Evolutionary conservation across 108 stramenopile species (phyloP), one percentile per base, ranked within the genome.

Genomic region (Schizochytrium sp.): DNA sequence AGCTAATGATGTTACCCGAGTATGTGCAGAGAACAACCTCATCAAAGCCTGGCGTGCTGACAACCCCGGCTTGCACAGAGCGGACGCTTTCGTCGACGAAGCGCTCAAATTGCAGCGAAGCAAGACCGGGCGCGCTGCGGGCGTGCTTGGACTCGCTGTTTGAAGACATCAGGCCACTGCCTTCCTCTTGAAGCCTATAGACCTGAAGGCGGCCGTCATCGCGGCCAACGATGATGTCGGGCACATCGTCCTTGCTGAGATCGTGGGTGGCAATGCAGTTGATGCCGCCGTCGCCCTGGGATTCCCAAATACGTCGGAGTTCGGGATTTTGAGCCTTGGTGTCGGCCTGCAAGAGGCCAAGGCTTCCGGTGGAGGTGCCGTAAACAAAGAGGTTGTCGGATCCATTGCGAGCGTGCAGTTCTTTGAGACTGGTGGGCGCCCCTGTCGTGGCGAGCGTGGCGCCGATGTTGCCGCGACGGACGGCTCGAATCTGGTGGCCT

Each of bases 1-100:
- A 83, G 76, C 76, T 83, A 34, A 83, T 83, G 76, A 83, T 23
- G 51, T 83, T 83, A 6, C 76, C 76, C n/a, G 76, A 47, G 23
- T 83, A 83, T 23, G 76, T 83, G 51, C 76, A 83, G 76, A 83
- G 76, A 18, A 83, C 76, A 34, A 83, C 51, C 51, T 83, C 76
- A 23, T 83, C 76, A 53, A 25, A 83, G n/a, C 76, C 76, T 0
- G 76, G 76, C n/a, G 76, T 53, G 76, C 76, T 53, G 76, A 83
- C 76, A 3, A 83, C 76, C 1, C 76, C 76, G 18, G 48, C 76
- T 23, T 83, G 76, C 19, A 83, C 51, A 12, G 76, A 47, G n/a
- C 76, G 45, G 48, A 83, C 76, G 51, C 48, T 53, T 23, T 83
- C 76, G 28, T 83, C 51, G n/a, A 83, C 76, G n/a, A 53, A 53